Base-by-base conservation (phyloP, 2,329 filamentous ascomycete species). In the Aureobasidium mangrovei region DNA sequence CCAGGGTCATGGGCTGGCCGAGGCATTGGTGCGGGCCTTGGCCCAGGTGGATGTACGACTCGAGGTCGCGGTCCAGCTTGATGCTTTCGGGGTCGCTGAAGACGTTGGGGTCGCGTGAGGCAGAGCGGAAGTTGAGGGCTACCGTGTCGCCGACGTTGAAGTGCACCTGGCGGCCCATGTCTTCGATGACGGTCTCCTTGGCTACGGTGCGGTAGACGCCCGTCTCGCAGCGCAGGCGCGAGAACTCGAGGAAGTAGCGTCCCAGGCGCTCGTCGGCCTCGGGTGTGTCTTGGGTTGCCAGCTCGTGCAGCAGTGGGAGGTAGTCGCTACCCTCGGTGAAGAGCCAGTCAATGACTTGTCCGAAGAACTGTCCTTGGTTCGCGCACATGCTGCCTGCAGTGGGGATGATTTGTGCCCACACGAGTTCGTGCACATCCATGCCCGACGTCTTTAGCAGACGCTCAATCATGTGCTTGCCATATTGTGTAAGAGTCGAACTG, bases 301-400 rank as follows among this genome's bases (percentile, higher is more conserved):
- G 67, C 1, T 65, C 62, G 36, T 76, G 71, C 39, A 81, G 76
- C 7, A 72, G 69, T 2, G 71, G 64, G 60, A 77, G 71, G 63
- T 80, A 71, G 35, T 69, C 60, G 3, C 69, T 65, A 33, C 77
- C 77, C 24, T 73, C 71, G 2, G 62, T 56, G 43, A 82, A 70
- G 64, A 79, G 81, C 62, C 75, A 79, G 60, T 82, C 80, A 46
- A 83, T 63, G 28, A 73, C 77, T 58, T 82, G 79, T 0, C 70
- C 75, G 60, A 82, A 80, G 26, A 81, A 72, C 56, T 81, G 77
- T 6, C 75, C 77, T 61, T 82, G 79, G 55, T 79, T 81, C 2
- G 75, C 70, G 3, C 80, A 76, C 67, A 78, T 76, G 36, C 76
- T 76, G 28, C 76, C 77, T 1, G 77, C 77, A 0, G 79, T 81